A percentile compares a stretch with the other conserved stretches of the same genome.
Evolutionary conservation across 495 filamentous ascomycete species (phyloP).

Genomic region (Penicillium angulare): DNA sequence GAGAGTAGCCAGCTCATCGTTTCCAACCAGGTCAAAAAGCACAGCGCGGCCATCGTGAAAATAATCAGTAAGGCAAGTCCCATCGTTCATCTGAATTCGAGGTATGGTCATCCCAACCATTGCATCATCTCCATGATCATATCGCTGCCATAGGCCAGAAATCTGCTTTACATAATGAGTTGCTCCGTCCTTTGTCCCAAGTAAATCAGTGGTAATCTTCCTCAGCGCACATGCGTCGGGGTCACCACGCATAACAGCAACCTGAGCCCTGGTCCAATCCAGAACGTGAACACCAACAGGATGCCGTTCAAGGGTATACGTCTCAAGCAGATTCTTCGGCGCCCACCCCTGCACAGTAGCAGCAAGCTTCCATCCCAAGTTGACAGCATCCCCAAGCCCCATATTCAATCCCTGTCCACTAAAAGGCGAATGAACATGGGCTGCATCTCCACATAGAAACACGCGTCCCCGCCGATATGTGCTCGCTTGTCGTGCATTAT

Average conservation of each 20-base stretch:
- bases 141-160: conserved; percentile 28
- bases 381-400: conserved; percentile 48
- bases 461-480: conserved; percentile 29
- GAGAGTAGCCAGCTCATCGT: conserved; percentile 6
- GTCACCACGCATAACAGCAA: conserved; percentile 20
- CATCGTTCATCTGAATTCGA: conserved; percentile 27
- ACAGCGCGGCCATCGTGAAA: conserved; percentile 17
- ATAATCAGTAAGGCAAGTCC: conserved; percentile 19
- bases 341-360: conserved; percentile 28
- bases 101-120: conserved; percentile 28
- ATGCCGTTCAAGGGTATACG: conserved; percentile 26
- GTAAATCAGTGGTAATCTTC: conserved; percentile 18
- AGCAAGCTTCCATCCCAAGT: conserved; percentile 49
- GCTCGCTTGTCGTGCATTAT: conserved; percentile 27
- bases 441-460: conserved; percentile 49
- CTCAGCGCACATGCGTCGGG: conserved; percentile 15
- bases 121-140: conserved; percentile 21
- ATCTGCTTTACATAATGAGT: conserved; percentile 28
- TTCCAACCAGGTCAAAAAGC: conserved; percentile 20
- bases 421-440: conserved; percentile 46
- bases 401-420: conserved; percentile 52
- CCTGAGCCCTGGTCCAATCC: conserved; percentile 27
- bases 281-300: conserved; percentile 29
- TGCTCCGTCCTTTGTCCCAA: conserved; percentile 27
- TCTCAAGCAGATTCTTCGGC: conserved; percentile 29